A percentile compares a stretch with the other conserved stretches of the same genome.
phyloP scores from a whole-genome alignment of 306 rosid genomes.

The Sesbania bispinosa region DNA sequence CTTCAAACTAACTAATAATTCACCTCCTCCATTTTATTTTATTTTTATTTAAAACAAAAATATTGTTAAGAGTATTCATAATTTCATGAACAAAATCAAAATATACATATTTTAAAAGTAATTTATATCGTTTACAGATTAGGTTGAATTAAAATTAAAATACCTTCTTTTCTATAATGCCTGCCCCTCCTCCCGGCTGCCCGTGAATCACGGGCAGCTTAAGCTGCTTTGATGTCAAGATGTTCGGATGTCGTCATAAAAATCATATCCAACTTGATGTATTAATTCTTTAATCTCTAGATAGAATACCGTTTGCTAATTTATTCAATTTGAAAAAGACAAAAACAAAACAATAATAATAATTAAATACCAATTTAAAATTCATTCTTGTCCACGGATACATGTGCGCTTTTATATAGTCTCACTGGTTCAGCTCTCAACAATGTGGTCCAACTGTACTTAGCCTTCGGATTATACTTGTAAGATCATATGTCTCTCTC shows the following conservation, averaged over 20 bases:
- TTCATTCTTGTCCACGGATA: background rate
- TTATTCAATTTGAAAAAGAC: background rate
- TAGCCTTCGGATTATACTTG: too few species aligned
- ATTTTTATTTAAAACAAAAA: background rate
- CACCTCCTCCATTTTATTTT: background rate
- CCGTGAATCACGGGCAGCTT: slow-evolving; percentile 3
- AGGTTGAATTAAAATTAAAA: background rate
- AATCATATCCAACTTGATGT: background rate
- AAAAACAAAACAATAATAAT: too few species aligned
- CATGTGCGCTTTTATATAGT: background rate
- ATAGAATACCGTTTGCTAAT: background rate
- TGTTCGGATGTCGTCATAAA: background rate
- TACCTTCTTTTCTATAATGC: background rate
- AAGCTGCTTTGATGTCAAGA: background rate
- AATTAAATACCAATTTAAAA: background rate
- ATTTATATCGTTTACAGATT: too few species aligned
- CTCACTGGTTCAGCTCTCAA: too few species aligned
- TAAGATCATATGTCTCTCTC: too few species aligned
- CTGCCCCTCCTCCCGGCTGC: background rate
- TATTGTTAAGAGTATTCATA: background rate
- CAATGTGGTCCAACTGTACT: too few species aligned
- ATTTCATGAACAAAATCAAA: too few species aligned
- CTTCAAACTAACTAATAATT: too few species aligned
- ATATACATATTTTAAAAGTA: too few species aligned
- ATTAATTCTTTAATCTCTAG: background rate